Evolutionary conservation across 495 filamentous ascomycete genomes (phyloP).

Genomic region (Cercophora samala): DNA sequence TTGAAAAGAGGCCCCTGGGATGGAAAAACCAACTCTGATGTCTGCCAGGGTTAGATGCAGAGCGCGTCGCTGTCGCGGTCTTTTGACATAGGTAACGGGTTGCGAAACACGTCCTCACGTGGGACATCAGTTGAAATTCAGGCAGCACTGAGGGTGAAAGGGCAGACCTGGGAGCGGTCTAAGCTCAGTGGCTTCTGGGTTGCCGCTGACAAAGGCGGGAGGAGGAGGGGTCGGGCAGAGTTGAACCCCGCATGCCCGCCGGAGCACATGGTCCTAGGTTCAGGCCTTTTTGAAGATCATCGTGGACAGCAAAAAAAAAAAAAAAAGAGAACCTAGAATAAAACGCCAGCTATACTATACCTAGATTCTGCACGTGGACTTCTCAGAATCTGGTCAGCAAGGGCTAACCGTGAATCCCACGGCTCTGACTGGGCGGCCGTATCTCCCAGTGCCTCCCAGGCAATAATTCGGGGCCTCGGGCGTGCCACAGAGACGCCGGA

Average conservation of each 20-base stretch:
- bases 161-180: not conserved
- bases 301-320: not conserved
- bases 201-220: not conserved
- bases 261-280: not conserved
- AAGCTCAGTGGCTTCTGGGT: not conserved
- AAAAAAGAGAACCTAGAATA: no score
- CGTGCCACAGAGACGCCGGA: slow-evolving; percentile 9
- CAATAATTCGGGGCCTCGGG: slow-evolving; percentile 7
- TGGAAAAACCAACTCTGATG: not conserved
- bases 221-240: not conserved
- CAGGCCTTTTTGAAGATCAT: not conserved
- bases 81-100: not conserved
- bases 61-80: not conserved
- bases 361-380: not conserved
- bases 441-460: slow-evolving; percentile 4
- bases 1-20: not conserved
- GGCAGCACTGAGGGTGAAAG: not conserved
- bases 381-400: not conserved
- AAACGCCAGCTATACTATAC: not conserved
- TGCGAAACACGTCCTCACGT: slow-evolving; percentile 1
- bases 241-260: not conserved
- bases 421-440: slow-evolving; percentile 7
- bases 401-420: not conserved
- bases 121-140: not conserved
- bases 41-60: not conserved